A percentile compares a stretch with the other conserved stretches of the same genome.
Conservation (phyloP, 108 stramenopile species). For the Discostella stelligeroides region DNA sequence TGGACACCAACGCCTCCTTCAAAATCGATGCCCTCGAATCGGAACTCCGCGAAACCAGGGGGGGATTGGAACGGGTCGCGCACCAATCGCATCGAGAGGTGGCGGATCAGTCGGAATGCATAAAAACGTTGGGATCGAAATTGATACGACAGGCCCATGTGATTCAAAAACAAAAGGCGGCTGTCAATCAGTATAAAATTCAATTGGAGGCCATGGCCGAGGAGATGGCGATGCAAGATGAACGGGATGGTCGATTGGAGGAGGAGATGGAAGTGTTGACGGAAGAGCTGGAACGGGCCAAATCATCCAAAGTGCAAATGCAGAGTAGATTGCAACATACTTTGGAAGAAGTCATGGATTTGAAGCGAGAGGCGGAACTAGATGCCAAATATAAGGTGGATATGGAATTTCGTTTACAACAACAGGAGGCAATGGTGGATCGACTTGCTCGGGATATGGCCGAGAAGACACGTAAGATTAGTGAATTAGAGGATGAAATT, state of each 20-base stretch:
- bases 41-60: constrained; percentile 22
- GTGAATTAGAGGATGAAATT: constrained; percentile 25
- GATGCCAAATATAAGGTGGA: constrained; percentile 26
- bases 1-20: constrained; percentile 30
- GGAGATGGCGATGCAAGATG: constrained; percentile 55
- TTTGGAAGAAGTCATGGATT: constrained; percentile 44
- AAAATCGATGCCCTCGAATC: constrained; percentile 36
- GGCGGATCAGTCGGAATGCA: constrained; percentile 28
- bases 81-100: constrained; percentile 15
- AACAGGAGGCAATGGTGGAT: constrained; percentile 36
- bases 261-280: not conserved
- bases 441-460: constrained; percentile 23
- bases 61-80: constrained; percentile 18
- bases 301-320: constrained; percentile 16
- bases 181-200: constrained; percentile 34
- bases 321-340: constrained; percentile 31
- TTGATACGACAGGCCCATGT: constrained; percentile 44
- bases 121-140: constrained; percentile 48
- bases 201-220: constrained; percentile 36
- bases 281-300: not conserved
- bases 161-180: constrained; percentile 34
- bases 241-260: constrained; percentile 35
- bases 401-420: constrained; percentile 30
- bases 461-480: constrained; percentile 25
- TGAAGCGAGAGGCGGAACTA: constrained; percentile 25